Base-by-base conservation (phyloP, 2,329 filamentous ascomycete species). In the Curvularia verruculosa region DNA sequence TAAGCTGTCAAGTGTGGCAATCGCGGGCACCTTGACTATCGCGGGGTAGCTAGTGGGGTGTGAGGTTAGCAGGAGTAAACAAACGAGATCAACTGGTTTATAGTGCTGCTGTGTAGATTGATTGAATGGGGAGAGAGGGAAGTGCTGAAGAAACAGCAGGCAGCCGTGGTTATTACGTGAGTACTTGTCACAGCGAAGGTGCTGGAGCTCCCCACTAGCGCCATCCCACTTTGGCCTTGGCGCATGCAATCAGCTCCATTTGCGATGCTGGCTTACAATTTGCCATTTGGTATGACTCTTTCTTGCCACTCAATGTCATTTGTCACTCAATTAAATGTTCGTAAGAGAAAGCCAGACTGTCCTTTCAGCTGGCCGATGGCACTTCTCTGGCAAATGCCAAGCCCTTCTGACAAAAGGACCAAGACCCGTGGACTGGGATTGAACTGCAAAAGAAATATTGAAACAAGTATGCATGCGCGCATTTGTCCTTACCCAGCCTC, bases 1-100 rank as follows among this genome's bases (percentile, higher is more conserved):
- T 56, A 57, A 65, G 69, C 68, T 61, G 60, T 69, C 51, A 54
- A 60, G 61, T 57, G 45, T 60, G 47, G 65, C 62, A 55, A 62
- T 56, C 47, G 64, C 54, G 34, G 56, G 57, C 53, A 56, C 51
- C 48, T 50, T 48, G 47, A 49, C 52, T 24, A 62, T 50, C 49
- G 65, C 52, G 58, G 65, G 64, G 59, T 64, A 60, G 56, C 50
- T 18, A 48, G 45, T 28, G 29, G 12, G 48, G 26, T 54, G 19
- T 26, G 10, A 7, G 21, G 44, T 37, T 29, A 48, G 37, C 31
- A 21, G 43, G 10, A 15, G 24, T 31, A 50, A 45, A 52, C 53
- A 55, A 39, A 56, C 46, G 21, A 29, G 54, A 8, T 55, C 40
- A 46, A 55, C 48, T 53, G 40, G 21, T 53, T 52, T 31, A 51